A percentile compares a stretch with the other conserved stretches of the same genome.
Conservation (phyloP, 2,329 filamentous ascomycete genomes). For the Aspergillus costaricaensis region DNA sequence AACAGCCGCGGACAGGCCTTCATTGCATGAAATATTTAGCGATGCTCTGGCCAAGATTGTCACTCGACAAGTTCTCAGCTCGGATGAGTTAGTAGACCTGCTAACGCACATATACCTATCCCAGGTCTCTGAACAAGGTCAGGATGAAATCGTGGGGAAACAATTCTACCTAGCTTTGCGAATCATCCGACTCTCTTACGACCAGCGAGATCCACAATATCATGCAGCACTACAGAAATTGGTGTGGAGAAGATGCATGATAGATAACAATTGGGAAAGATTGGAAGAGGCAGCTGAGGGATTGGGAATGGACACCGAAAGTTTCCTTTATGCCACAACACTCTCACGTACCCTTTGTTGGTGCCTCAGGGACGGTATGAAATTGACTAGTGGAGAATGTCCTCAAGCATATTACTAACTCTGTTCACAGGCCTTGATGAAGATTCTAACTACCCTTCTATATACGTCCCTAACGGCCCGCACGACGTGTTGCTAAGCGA, state of each 20-base stretch:
- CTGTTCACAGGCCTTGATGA: slow-evolving; percentile 20
- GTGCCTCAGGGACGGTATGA: slow-evolving; percentile 56
- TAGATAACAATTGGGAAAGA: slow-evolving; percentile 79
- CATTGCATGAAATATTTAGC: slow-evolving; percentile 70
- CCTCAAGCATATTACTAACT: slow-evolving; percentile 10
- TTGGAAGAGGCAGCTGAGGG: slow-evolving; percentile 77
- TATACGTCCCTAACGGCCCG: slow-evolving; percentile 31
- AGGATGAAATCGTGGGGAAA: slow-evolving; percentile 52
- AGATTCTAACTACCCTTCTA: slow-evolving; percentile 16
- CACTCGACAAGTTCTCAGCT: slow-evolving; percentile 66
- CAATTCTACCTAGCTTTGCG: slow-evolving; percentile 76
- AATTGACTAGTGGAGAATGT: background rate
- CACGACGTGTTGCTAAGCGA: slow-evolving; percentile 32
- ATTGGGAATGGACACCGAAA: slow-evolving; percentile 67
- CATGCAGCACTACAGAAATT: slow-evolving; percentile 31
- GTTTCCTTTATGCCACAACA: slow-evolving; percentile 64
- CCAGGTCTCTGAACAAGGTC: slow-evolving; percentile 47
- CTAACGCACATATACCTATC: slow-evolving; percentile 74
- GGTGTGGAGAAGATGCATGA: slow-evolving; percentile 85
- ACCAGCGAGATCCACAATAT: slow-evolving; percentile 50
- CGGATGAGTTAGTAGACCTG: slow-evolving; percentile 59
- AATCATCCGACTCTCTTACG: slow-evolving; percentile 55
- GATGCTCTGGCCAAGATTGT: slow-evolving; percentile 70
- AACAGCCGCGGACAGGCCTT: slow-evolving; percentile 60
- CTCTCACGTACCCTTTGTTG: slow-evolving; percentile 68